Evolutionary conservation across 2,329 filamentous ascomycete species (phyloP), one percentile per base, ranked within the genome.

Genomic region (Alternaria triticina): DNA sequence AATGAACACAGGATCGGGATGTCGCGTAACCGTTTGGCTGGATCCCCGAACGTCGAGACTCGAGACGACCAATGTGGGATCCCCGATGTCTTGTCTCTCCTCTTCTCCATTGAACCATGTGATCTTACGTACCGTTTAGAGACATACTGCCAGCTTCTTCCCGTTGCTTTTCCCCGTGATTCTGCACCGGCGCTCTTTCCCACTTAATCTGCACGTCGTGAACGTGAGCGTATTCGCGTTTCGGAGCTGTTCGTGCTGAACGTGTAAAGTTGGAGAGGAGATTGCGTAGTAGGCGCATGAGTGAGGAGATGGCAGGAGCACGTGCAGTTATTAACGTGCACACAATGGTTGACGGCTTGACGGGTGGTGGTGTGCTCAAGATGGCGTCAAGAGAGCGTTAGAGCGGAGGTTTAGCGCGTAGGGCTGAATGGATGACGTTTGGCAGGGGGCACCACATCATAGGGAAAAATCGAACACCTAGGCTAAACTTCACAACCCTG

Each of bases 191-290:
- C 5, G 17, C 20, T 17, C 55, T 56, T 28, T 55, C 51, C 57
- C 60, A 66, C 57, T 63, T 58, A 40, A 65, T 64, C 44, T 57
- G 46, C 8, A 70, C 66, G 68, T 77, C 74, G 73, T 76, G 75
- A 4, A 77, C 75, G 52, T 74, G 71, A 15, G 75, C 75, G 66
- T 67, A 76, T 6, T 66, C 57, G 43, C 73, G 68, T 52, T 57
- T 70, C 2, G 47, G 30, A 12, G 59, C 30, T 6, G 22, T 22
- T 30, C 55, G 59, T 46, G 40, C 30, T 6, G 27, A 22, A 43
- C 55, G 59, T 46, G 40, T 20, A 20, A 58, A 23, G 20, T 52
- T 57, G 17, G 46, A 46, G 22, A 61, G n/a, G 7, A 57, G 23
- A 22, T 23, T 46, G 3, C 57, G 61, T 56, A 63, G 27, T n/a